phyloP scores from a whole-genome alignment of 768 basidiomycete species.

The Sarcodon aspratus region DNA sequence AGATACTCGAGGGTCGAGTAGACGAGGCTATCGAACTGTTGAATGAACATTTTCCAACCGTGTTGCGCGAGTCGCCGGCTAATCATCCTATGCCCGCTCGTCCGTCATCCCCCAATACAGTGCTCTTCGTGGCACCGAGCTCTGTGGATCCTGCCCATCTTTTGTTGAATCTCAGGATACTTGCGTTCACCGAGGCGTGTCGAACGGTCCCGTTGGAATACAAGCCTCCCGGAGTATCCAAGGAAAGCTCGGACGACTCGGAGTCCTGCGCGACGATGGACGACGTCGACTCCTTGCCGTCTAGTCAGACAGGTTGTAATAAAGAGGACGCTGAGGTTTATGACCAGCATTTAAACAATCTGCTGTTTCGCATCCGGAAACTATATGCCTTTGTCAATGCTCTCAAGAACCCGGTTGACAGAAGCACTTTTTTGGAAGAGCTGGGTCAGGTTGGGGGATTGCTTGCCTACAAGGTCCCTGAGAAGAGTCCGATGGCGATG shows the following conservation, averaged over 20 bases:
- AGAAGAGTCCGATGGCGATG: conserved; percentile 59
- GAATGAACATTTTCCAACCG: conserved; percentile 63
- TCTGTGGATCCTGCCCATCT: conserved; percentile 70
- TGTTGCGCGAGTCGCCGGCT: conserved; percentile 29
- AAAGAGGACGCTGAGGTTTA: conserved; percentile 15
- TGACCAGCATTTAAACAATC: conserved; percentile 29
- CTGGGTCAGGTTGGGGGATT: conserved; percentile 65
- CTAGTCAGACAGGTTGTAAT: conserved; percentile 1
- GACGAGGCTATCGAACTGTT: conserved; percentile 58
- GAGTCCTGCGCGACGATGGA: background rate
- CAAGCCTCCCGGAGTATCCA: conserved; percentile 11
- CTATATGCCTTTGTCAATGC: conserved; percentile 51
- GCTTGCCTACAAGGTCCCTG: conserved; percentile 76
- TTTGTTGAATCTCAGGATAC: conserved; percentile 75
- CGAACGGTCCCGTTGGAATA: conserved; percentile 57
- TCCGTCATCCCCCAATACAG: conserved; percentile 17
- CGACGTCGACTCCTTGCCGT: conserved; percentile 3
- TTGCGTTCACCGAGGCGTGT: conserved; percentile 79
- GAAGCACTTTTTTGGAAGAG: conserved; percentile 54
- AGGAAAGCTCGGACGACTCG: conserved; percentile 3
- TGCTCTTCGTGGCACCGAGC: conserved; percentile 43
- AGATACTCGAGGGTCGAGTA: conserved; percentile 69
- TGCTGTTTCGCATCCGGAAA: conserved; percentile 52
- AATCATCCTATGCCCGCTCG: conserved; percentile 1
- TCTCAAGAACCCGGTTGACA: conserved; percentile 43